phyloP scores from a whole-genome alignment of 2,329 filamentous ascomycete genomes.

The Aureobasidium sp. region DNA sequence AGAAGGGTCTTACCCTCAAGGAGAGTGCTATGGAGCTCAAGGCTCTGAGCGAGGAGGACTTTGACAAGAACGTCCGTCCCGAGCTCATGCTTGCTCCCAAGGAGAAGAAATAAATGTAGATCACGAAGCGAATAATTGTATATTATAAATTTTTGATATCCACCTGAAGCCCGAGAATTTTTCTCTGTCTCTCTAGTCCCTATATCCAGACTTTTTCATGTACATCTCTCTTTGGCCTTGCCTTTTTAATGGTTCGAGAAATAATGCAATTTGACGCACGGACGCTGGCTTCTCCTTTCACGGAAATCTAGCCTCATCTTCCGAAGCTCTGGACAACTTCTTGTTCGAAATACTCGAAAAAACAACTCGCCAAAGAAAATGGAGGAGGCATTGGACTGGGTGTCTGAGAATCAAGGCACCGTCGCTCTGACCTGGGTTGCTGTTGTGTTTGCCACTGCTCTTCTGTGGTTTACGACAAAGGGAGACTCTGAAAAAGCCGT shows the following conservation, averaged over 20 bases:
- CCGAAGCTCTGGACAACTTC: neutral
- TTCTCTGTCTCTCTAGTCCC: neutral
- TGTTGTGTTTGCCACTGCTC: neutral
- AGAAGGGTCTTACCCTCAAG: slow-evolving; percentile 93
- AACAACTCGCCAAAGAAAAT: neutral
- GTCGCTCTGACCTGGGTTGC: slow-evolving; percentile 9
- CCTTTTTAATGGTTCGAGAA: neutral
- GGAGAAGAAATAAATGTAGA: slow-evolving; percentile 49
- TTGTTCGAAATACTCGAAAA: neutral
- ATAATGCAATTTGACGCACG: slow-evolving; percentile 6
- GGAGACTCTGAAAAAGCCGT: slow-evolving; percentile 37
- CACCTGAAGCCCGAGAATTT: neutral
- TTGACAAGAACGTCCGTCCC: slow-evolving; percentile 80
- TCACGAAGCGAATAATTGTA: slow-evolving; percentile 6
- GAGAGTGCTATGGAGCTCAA: slow-evolving; percentile 89
- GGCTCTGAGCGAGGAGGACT: slow-evolving; percentile 80
- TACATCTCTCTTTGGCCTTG: neutral
- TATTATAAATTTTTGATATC: slow-evolving; percentile 4
- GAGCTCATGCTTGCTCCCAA: slow-evolving; percentile 92
- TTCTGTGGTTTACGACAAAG: neutral
- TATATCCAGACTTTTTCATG: neutral
- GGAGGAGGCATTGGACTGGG: slow-evolving; percentile 15
- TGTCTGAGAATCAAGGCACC: slow-evolving; percentile 1
- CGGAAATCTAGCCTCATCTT: neutral
- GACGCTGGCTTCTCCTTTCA: neutral